Evolutionary conservation across 2,329 filamentous ascomycete genomes (phyloP).

Genomic region (Pseudogymnoascus sp.): DNA sequence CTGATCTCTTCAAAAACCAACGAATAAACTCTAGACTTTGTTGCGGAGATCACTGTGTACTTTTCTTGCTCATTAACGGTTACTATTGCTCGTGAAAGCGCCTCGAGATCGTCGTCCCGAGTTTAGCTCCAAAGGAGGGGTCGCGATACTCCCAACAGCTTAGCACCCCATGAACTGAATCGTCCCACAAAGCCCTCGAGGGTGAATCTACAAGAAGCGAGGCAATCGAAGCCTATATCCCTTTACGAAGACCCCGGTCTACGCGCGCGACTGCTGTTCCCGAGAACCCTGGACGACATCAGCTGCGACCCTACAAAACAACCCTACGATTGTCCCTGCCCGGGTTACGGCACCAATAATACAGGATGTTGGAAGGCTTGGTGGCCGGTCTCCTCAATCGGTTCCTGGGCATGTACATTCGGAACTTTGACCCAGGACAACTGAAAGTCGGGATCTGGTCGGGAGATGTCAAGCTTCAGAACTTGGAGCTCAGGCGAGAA

Average conservation of each 20-base stretch:
- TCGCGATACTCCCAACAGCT: conserved; percentile 3
- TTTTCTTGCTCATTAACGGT: not conserved
- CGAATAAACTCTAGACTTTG: not conserved
- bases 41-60: not conserved
- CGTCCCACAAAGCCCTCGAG: not conserved
- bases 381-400: conserved; percentile 96
- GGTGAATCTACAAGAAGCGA: not conserved
- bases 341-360: conserved; percentile 58
- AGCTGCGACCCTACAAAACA: not conserved
- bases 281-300: not conserved
- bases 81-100: conserved; percentile 1
- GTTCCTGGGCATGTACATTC: conserved; percentile 99
- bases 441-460: conserved; percentile 99
- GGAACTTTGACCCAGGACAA: conserved; percentile 97
- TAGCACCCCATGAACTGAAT: conserved; percentile 3
- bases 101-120: not conserved
- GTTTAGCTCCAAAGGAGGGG: conserved; percentile 5
- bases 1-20: not conserved
- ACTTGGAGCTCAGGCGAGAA: conserved; percentile 87
- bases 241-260: not conserved
- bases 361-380: conserved; percentile 88
- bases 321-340: conserved; percentile 42
- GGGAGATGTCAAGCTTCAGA: conserved; percentile 88
- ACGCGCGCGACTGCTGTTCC: not conserved
- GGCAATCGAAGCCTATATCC: not conserved